These are phyloP conservation scores for Fraxinus paxiana DNA, from an alignment of 305 asterid species.

Conservation along the genomic window DNA sequence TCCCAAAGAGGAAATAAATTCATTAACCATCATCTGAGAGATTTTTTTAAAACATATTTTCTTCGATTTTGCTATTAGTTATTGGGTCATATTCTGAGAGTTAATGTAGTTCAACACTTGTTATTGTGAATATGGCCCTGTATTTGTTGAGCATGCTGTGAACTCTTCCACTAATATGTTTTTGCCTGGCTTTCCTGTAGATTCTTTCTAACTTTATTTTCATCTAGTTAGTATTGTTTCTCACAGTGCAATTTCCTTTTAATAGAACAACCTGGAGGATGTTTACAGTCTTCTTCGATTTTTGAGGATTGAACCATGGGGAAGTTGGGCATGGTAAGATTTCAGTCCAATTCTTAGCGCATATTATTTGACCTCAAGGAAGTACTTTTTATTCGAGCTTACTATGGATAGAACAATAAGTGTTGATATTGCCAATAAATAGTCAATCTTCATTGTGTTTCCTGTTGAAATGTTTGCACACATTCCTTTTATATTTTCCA, in stretches of 20 bases:
- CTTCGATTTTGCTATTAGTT: not conserved
- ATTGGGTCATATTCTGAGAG: conserved; percentile 15
- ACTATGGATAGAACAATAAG: not conserved
- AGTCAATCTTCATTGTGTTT: not conserved
- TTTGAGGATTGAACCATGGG: conserved; percentile 98
- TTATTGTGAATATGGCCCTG: not conserved
- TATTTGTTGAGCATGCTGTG: not conserved
- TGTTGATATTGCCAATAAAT: not conserved
- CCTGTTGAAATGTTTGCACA: conserved; percentile 8
- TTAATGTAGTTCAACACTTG: not conserved
- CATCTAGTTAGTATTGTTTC: conserved; percentile 16
- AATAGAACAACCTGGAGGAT: conserved; percentile 93
- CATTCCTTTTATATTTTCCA: conserved; percentile 1
- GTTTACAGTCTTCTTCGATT: conserved; percentile 90
- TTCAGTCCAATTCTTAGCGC: conserved; percentile 23
- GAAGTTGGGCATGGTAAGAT: conserved; percentile 96
- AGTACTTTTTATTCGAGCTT: not conserved
- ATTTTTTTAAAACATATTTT: not conserved
- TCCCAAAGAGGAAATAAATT: not conserved
- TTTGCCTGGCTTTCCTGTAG: conserved; percentile 6
- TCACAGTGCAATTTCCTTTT: conserved; percentile 23
- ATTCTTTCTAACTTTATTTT: conserved; percentile 15
- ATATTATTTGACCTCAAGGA: not conserved
- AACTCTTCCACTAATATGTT: conserved; percentile 13
- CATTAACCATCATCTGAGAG: not conserved